These are phyloP conservation scores for Tylopilus rubrobrunneus DNA, from an alignment of 768 basidiomycete species.

Conservation along the genomic window DNA sequence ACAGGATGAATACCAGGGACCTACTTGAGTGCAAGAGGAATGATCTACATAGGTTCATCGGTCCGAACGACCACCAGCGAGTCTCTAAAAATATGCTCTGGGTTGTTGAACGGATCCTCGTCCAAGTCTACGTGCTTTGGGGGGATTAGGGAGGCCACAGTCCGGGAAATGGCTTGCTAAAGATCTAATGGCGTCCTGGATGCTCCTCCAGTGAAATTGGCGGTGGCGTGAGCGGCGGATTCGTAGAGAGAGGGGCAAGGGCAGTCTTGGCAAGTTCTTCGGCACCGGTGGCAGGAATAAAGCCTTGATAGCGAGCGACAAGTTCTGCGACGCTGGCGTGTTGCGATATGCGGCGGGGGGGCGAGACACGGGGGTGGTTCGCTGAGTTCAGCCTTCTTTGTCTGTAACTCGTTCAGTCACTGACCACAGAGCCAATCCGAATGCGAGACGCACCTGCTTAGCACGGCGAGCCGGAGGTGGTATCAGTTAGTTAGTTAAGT, in stretches of 20 bases:
- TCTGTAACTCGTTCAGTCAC: too few species aligned
- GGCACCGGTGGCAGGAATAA: conserved; percentile 66
- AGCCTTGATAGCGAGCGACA: conserved; percentile 78
- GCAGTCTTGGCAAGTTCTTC: conserved; percentile 72
- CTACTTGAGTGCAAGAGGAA: conserved; percentile 89
- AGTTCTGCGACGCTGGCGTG: conserved; percentile 79
- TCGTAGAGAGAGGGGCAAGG: conserved; percentile 47
- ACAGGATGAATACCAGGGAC: conserved; percentile 21
- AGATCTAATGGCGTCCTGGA: conserved; percentile 57
- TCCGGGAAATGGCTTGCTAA: conserved; percentile 60
- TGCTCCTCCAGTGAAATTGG: conserved; percentile 51
- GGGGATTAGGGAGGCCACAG: conserved; percentile 68
- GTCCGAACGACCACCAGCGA: conserved; percentile 93
- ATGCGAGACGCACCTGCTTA: conserved; percentile 26
- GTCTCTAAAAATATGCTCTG: conserved; percentile 92
- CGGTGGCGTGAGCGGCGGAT: conserved; percentile 43
- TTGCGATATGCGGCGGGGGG: conserved; percentile 52
- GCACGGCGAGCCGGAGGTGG: conserved; percentile 14
- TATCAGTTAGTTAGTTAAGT: too few species aligned
- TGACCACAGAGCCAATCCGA: neutral
- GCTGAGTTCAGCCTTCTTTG: conserved; percentile 24
- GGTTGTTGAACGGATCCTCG: conserved; percentile 70
- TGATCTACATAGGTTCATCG: conserved; percentile 97
- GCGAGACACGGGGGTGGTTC: conserved; percentile 41
- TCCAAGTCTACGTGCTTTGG: conserved; percentile 54